phyloP scores from a whole-genome alignment of 148 eudicot genomes.

The Spergularia bocconei region DNA sequence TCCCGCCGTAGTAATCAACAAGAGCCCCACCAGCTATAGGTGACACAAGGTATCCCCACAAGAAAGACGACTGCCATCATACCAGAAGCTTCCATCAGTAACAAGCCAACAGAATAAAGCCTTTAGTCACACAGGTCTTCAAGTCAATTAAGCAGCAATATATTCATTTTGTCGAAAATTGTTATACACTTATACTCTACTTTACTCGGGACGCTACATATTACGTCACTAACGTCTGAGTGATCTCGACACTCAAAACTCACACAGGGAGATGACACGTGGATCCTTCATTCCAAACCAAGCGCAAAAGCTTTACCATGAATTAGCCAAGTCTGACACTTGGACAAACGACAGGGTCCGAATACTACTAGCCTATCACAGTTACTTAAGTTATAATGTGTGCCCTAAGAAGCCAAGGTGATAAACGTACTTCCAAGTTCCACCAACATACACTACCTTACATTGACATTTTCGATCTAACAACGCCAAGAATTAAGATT shows the following conservation, averaged over 20 bases:
- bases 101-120: neutral
- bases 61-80: slow-evolving; percentile 87
- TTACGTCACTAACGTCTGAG: too few relatives aligned
- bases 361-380: too few relatives aligned
- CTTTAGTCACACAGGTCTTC: neutral
- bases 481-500: neutral
- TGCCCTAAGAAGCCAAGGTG: neutral
- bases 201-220: too few relatives aligned
- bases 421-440: neutral
- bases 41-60: slow-evolving; percentile 92
- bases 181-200: too few relatives aligned
- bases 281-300: too few relatives aligned
- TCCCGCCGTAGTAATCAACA: slow-evolving; percentile 91
- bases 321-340: too few relatives aligned
- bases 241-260: too few relatives aligned
- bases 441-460: neutral
- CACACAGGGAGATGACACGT: too few relatives aligned
- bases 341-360: too few relatives aligned
- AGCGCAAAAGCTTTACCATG: too few relatives aligned
- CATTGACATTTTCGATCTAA: neutral
- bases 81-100: slow-evolving; percentile 37
- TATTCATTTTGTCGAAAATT: neutral
- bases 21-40: slow-evolving; percentile 91
- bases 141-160: neutral
- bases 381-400: neutral